These are phyloP conservation scores for Besnoitia besnoiti DNA, from an alignment of 169 alveolate genomes.

Conservation along the genomic window DNA sequence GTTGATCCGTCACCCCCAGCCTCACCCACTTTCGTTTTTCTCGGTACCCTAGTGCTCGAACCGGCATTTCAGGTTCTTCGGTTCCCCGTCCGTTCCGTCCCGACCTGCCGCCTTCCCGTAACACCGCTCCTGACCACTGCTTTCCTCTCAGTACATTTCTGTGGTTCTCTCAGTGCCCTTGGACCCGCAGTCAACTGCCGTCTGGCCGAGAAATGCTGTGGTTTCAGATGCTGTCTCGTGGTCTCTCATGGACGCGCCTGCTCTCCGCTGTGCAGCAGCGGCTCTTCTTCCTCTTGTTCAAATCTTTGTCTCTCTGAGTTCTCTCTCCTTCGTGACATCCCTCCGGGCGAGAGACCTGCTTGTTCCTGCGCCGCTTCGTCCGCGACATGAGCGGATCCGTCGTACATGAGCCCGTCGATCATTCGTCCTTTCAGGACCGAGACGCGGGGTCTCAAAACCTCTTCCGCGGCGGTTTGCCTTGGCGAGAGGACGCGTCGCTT, in stretches of 20 bases:
- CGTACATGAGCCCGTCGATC: constrained; percentile 50
- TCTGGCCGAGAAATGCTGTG: too few species aligned
- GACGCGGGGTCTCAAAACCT: constrained; percentile 34
- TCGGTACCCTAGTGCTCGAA: too few species aligned
- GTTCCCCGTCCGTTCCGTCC: too few species aligned
- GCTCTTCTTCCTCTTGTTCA: constrained; percentile 10
- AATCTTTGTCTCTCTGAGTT: background rate
- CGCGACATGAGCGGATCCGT: background rate
- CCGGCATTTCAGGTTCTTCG: too few species aligned
- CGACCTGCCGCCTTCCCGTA: too few species aligned
- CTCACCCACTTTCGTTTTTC: too few species aligned
- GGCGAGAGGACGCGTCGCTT: constrained; percentile 42
- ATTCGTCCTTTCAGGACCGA: constrained; percentile 47
- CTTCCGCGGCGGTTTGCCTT: constrained; percentile 53
- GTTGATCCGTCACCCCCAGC: too few species aligned
- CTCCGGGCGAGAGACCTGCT: background rate
- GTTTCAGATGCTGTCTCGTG: too few species aligned
- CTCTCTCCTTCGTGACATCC: background rate
- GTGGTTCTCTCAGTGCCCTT: too few species aligned
- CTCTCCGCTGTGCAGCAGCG: background rate
- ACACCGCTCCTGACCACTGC: too few species aligned
- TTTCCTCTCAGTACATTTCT: too few species aligned
- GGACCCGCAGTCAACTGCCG: too few species aligned
- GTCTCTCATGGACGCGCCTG: background rate
- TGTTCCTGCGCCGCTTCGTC: background rate